These are phyloP conservation scores for Phytophthora multivora DNA, from an alignment of 352 stramenopile species.

Conservation along the genomic window DNA sequence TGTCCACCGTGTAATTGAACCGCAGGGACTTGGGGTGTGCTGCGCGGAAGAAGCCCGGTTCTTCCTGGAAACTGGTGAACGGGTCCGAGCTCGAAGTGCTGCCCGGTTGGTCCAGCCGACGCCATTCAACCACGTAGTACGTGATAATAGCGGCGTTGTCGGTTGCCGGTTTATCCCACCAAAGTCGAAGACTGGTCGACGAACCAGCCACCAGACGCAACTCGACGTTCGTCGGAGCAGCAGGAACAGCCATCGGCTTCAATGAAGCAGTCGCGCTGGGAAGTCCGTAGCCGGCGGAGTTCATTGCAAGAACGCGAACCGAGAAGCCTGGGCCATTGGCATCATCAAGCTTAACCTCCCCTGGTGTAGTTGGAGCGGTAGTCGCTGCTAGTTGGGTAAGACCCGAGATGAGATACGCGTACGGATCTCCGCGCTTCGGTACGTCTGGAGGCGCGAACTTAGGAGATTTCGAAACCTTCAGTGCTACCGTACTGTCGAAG, in stretches of 20 bases:
- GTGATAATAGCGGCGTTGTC: slow-evolving; percentile 86
- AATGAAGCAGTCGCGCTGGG: slow-evolving; percentile 57
- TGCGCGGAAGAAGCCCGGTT: slow-evolving; percentile 48
- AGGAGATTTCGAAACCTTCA: slow-evolving; percentile 26
- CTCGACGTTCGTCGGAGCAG: slow-evolving; percentile 68
- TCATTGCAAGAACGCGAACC: slow-evolving; percentile 70
- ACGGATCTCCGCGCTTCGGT: slow-evolving; percentile 41
- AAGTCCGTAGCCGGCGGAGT: slow-evolving; percentile 63
- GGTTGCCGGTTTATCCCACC: slow-evolving; percentile 85
- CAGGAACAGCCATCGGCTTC: slow-evolving; percentile 90
- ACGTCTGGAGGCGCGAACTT: slow-evolving; percentile 57
- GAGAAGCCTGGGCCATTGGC: slow-evolving; percentile 53
- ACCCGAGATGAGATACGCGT: slow-evolving; percentile 55
- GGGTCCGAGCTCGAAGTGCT: slow-evolving; percentile 6
- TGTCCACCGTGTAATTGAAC: slow-evolving; percentile 74
- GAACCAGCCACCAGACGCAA: slow-evolving; percentile 79
- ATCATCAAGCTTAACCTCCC: slow-evolving; percentile 35
- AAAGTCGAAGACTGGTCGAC: slow-evolving; percentile 75
- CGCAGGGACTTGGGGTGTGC: slow-evolving; percentile 52
- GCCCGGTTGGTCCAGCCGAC: slow-evolving; percentile 31
- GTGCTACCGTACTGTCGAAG: slow-evolving; percentile 35
- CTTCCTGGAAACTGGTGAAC: slow-evolving; percentile 46
- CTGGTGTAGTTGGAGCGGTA: slow-evolving; percentile 24
- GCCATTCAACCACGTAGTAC: slow-evolving; percentile 91
- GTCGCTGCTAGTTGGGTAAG: slow-evolving; percentile 48